Evolutionary conservation across 192 early-diverging fungal species (phyloP).

Genomic region (Coemansia sp.): DNA sequence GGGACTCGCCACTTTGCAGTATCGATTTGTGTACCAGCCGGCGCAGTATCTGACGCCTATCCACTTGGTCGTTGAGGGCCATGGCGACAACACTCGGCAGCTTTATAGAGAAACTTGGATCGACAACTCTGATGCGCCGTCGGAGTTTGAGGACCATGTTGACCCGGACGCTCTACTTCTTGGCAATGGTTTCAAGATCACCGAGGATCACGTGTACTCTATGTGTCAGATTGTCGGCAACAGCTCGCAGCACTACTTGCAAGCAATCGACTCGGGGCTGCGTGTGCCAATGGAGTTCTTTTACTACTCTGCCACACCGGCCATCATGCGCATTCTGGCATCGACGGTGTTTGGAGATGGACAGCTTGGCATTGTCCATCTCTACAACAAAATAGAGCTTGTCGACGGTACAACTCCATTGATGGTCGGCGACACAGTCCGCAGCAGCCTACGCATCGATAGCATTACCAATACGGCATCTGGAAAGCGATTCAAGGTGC

Average conservation of each 20-base stretch:
- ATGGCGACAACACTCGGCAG: neutral
- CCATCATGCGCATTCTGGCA: slow-evolving; percentile 81
- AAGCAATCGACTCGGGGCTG: slow-evolving; percentile 54
- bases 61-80: neutral
- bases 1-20: slow-evolving; percentile 37
- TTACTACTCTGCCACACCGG: slow-evolving; percentile 76
- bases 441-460: slow-evolving; percentile 71
- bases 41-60: slow-evolving; percentile 16
- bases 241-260: slow-evolving; percentile 56
- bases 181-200: slow-evolving; percentile 16
- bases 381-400: slow-evolving; percentile 81
- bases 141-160: slow-evolving; percentile 7
- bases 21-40: slow-evolving; percentile 14
- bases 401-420: slow-evolving; percentile 65
- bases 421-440: slow-evolving; percentile 71
- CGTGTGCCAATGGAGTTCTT: slow-evolving; percentile 89
- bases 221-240: slow-evolving; percentile 76
- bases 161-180: neutral
- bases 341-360: slow-evolving; percentile 87
- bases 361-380: slow-evolving; percentile 79
- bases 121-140: slow-evolving; percentile 10
- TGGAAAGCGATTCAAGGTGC: slow-evolving; percentile 84
- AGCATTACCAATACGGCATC: slow-evolving; percentile 78
- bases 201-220: slow-evolving; percentile 85
- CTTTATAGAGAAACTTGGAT: slow-evolving; percentile 15